Conservation (phyloP, 2,329 filamentous ascomycete species). For the Fusarium musae region DNA sequence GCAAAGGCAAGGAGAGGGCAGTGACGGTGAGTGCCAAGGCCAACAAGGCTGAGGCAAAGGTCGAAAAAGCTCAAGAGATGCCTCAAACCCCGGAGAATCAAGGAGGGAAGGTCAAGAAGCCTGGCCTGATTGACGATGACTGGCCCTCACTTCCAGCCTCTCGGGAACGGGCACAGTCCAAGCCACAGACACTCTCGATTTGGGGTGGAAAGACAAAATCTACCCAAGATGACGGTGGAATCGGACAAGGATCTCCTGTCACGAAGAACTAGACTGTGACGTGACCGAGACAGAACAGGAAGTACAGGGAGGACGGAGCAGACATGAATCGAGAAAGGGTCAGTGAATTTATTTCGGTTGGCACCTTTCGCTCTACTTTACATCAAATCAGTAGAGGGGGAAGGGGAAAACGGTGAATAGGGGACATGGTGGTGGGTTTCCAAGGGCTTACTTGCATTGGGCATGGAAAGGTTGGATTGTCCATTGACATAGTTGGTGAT, state of each 20-base stretch:
- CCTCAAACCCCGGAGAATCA: constrained; percentile 26
- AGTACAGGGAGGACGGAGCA: neutral
- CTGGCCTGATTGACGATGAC: constrained; percentile 36
- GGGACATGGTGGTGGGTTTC: neutral
- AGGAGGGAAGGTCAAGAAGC: constrained; percentile 17
- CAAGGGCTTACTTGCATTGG: constrained; percentile 31
- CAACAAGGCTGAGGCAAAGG: constrained; percentile 11
- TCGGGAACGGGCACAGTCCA: constrained; percentile 40
- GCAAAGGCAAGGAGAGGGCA: constrained; percentile 30
- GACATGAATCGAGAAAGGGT: neutral
- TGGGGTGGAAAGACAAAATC: constrained; percentile 37
- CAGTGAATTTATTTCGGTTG: constrained; percentile 1
- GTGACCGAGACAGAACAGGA: neutral
- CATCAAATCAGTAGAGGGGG: neutral
- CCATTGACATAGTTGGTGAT: neutral
- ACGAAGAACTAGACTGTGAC: constrained; percentile 11
- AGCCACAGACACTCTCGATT: constrained; percentile 32
- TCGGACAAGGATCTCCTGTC: constrained; percentile 16
- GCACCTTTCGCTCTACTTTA: neutral
- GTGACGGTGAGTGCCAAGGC: constrained; percentile 1
- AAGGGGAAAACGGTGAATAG: neutral
- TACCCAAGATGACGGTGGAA: neutral
- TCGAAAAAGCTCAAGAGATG: constrained; percentile 1
- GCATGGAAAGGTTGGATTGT: constrained; percentile 36
- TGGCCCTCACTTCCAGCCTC: constrained; percentile 44